Evolutionary conservation across 2,329 filamentous ascomycete species (phyloP), one percentile per base, ranked within the genome.

Genomic region (Nothopassalora personata): DNA sequence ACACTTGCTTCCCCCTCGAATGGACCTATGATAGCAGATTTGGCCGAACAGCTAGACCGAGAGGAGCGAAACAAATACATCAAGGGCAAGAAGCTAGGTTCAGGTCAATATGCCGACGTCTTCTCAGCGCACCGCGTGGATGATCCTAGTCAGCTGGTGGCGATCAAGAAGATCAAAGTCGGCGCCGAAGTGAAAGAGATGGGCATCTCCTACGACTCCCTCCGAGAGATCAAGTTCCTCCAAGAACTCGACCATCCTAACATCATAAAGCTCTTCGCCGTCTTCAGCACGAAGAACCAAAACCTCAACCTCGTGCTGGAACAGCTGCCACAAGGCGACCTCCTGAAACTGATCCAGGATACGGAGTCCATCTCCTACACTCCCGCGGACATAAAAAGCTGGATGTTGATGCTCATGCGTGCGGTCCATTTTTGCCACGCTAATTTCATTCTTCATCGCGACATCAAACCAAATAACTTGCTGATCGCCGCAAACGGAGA

Each of bases 401-500:
- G 94, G 94, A 96, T 97, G 87, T 90, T 89, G 64, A 97, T 97
- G 94, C 83, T 97, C n/a, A 84, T 84, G 30, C 86, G 93, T 46
- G 94, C 89, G 28, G 86, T 97, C 30, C 96, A 91, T 87, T 99
- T 96, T 80, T 97, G 94, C 75, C 94, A 99, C 75, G 90, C 92
- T 72, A 95, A 94, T 74, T 93, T 88, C 68, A 85, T 99, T 18
- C 82, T 99, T 31, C 94, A 99, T 76, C 90, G 94, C 68, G 94
- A 99, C 79, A 97, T 99, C 80, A 99, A 99, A 77, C 93, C 93
- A 51, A 97, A 97, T 83, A 99, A 99, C 78, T 79, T 97, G 75
- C 82, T 99, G 60, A 96, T 99, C 68, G 91, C 91, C 23, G 89
- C 90, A 46, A 90, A 96, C 72, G 93, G 94, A 52, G 90, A 93